Conservation (phyloP, 2,329 filamentous ascomycete genomes). For the Xylaria sp. region DNA sequence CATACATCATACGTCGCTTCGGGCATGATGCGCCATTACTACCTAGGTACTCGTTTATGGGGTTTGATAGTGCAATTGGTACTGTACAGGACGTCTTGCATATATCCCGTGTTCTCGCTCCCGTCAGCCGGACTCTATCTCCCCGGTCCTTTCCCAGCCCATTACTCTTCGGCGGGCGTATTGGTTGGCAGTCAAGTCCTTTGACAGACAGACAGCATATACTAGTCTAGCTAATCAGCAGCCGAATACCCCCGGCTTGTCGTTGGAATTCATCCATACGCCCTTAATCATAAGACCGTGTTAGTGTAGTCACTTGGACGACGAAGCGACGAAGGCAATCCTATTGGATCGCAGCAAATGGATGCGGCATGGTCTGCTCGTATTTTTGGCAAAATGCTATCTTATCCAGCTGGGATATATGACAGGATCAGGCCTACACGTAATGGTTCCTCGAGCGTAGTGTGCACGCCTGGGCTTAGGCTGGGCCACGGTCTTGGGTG, state of each 20-base stretch:
- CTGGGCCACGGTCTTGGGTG: background rate
- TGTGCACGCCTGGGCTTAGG: background rate
- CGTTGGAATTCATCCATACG: slow-evolving; percentile 16
- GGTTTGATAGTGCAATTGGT: too few relatives aligned
- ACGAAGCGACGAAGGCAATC: background rate
- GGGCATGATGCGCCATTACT: too few relatives aligned
- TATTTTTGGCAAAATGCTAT: slow-evolving; percentile 19
- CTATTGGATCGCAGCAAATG: slow-evolving; percentile 15
- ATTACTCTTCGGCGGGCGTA: background rate
- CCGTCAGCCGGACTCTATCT: slow-evolving; percentile 13
- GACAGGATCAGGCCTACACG: background rate
- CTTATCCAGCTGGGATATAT: background rate
- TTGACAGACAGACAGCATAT: background rate
- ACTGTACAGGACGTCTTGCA: too few relatives aligned
- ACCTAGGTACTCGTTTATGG: too few relatives aligned
- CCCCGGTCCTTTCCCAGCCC: background rate
- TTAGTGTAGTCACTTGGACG: too few relatives aligned
- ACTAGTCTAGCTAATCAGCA: slow-evolving; percentile 4
- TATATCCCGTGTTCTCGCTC: background rate
- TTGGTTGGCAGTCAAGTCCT: slow-evolving; percentile 7
- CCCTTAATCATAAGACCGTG: slow-evolving; percentile 5
- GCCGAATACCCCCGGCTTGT: background rate
- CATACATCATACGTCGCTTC: too few relatives aligned
- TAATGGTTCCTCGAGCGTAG: background rate
- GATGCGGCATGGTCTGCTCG: slow-evolving; percentile 12